Base-by-base conservation (phyloP, 2,329 filamentous ascomycete species). In the Spiromastix sp. region DNA sequence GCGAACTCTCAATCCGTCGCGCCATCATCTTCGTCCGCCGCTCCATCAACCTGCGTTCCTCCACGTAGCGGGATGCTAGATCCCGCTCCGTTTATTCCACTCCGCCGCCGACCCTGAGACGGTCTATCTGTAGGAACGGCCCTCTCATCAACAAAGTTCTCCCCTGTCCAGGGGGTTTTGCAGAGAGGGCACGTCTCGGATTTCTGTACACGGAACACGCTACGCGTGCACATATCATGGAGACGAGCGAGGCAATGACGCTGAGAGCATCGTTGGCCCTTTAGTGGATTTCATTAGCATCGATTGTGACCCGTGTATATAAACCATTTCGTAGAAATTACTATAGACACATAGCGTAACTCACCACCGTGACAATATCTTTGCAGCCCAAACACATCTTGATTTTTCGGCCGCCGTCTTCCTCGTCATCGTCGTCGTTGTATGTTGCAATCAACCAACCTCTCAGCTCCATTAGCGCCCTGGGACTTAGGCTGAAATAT, bases 351-450 rank as follows among this genome's bases (percentile, higher is more conserved):
- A 18, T 31, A 8, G 21, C 12, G 27, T 33, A 21, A 56, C 61
- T 45, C 51, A 71, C 72, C 44, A 81, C 65, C 1, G 89, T 98
- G 26, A 96, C 75, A 42, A 96, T 81, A 45, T 94, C 86, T 56
- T 77, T 82, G 59, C 91, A 98, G 0, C 84, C 86, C 51, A 81
- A 74, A 55, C 91, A 98, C 43, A 79, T 76, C 61, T 91, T 93
- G 55, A 98, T 82, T 42, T 77, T 76, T 52, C 85, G 72, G 67
- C 72, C 77, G 36, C 47, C 42, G 7, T 52, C 57, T 1, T 60
- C 61, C 7, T 74, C 75, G 2, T 68, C 66, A 7, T 75, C 72
- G 0, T 70, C 62, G 37, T 93, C 83, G 52, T 98, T 96, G 59
- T 94, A 98, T 18, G 81, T 85, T 35, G 84, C 82, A n/a, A 85